Evolutionary conservation across 495 filamentous ascomycete species (phyloP).

Genomic region (Pseudoneurospora amorphoporcata): DNA sequence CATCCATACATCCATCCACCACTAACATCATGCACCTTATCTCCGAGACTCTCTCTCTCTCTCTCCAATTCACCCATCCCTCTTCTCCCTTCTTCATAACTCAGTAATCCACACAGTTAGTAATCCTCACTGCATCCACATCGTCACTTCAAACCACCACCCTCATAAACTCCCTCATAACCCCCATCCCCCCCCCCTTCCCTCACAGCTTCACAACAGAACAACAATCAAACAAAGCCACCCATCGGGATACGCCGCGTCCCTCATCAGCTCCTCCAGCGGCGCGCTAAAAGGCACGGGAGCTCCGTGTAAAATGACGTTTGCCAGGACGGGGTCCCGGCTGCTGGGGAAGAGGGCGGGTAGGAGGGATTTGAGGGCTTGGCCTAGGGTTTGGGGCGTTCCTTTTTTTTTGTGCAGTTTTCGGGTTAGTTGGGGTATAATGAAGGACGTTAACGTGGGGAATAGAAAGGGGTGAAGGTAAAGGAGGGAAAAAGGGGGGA

Average conservation of each 20-base stretch:
- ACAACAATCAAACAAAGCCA: constrained; percentile 80
- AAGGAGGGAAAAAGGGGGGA: neutral
- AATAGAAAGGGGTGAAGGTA: neutral
- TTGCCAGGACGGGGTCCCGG: constrained; percentile 79
- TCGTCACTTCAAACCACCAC: neutral
- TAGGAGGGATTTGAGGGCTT: constrained; percentile 63
- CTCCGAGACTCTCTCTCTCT: neutral
- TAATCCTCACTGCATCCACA: neutral
- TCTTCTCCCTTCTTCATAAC: neutral
- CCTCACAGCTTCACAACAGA: constrained; percentile 40
- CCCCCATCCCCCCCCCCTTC: too few species aligned
- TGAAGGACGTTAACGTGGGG: too few species aligned
- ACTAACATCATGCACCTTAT: neutral
- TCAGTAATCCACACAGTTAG: neutral
- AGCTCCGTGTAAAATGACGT: constrained; percentile 79
- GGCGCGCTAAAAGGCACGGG: constrained; percentile 71
- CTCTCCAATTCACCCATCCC: neutral
- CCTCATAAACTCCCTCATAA: neutral
- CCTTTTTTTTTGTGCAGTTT: constrained; percentile 12
- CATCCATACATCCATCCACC: neutral
- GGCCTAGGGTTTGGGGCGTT: constrained; percentile 63
- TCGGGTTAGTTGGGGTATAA: too few species aligned
- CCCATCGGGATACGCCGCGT: constrained; percentile 80
- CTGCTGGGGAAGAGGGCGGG: constrained; percentile 83
- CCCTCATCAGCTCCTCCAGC: constrained; percentile 75